Base-by-base conservation (phyloP, 345 rosid species). In the Trapa incisa region DNA sequence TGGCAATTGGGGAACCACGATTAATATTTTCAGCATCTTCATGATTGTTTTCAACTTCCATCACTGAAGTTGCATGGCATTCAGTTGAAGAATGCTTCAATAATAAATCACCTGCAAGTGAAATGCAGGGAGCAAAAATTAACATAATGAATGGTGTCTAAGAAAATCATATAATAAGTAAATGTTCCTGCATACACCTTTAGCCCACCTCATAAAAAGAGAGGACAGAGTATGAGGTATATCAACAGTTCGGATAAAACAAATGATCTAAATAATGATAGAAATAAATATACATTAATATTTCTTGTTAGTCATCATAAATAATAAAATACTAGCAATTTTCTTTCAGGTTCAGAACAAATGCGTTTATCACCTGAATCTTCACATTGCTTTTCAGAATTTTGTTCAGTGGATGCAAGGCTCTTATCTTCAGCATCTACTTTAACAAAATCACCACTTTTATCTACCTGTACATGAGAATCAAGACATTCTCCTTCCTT, bases 21-120 rank as follows among this genome's bases (percentile, higher is more conserved):
- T 71, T 67, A 74, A 76, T 77, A 71, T 81, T 75, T 47, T 75
- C 89, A 67, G 73, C 69, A 71, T 80, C 76, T 47, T 73, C 73
- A 68, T 65, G 36, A 66, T 71, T 45, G 32, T 61, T 74, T 76
- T 72, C 83, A 63, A 68, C 65, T 74, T 68, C 84, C 73, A 65
- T 47, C 57, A 67, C 69, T 71, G 12, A 77, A 64, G 73, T 64
- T 73, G 75, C 65, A 37, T 32, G n/a, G 37, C 33, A 52, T 37
- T 62, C 65, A 65, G 50, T 62, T 47, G 35, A 54, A 43, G 75
- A 47, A 50, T 43, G 67, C 66, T 65, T 43, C 9, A 2, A 54
- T 64, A 56, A 38, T 13, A 54, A 48, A 29, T 22, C 58, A 33
- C 48, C 68, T 70, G 68, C 68, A 63, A 70, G 32, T 29, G 35